Evolutionary conservation across 2,329 filamentous ascomycete genomes (phyloP).

Genomic region (Cordyceps fumosorosea): DNA sequence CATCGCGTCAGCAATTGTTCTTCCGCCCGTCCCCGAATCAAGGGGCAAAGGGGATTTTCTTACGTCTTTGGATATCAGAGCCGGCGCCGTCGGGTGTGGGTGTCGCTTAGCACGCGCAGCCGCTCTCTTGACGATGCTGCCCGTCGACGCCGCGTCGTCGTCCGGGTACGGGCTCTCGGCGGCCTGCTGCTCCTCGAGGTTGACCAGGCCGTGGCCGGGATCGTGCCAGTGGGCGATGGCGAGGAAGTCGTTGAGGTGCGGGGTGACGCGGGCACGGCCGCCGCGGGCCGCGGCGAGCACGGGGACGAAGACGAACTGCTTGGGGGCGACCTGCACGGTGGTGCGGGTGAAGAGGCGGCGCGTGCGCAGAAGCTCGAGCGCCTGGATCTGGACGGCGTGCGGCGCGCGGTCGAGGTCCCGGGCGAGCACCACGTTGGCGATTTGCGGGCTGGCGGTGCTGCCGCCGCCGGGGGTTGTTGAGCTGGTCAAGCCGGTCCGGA

Average conservation of each 20-base stretch:
- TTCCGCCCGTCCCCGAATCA: neutral
- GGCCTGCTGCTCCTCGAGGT: conserved; percentile 55
- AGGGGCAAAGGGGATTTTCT: neutral
- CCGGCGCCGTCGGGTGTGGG: conserved; percentile 18
- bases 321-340: conserved; percentile 66
- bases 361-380: conserved; percentile 68
- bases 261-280: conserved; percentile 43
- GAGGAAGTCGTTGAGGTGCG: conserved; percentile 71
- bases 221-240: conserved; percentile 85
- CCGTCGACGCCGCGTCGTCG: conserved; percentile 30
- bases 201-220: conserved; percentile 62
- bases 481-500: conserved; percentile 8
- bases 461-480: conserved; percentile 5
- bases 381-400: conserved; percentile 77
- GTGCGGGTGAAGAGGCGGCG: conserved; percentile 71
- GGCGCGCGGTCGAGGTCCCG: conserved; percentile 69
- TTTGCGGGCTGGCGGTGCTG: conserved; percentile 29
- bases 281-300: conserved; percentile 49
- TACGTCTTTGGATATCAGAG: conserved; percentile 40
- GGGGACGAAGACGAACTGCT: conserved; percentile 73
- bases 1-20: neutral
- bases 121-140: conserved; percentile 39
- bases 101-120: conserved; percentile 16
- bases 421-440: conserved; percentile 78
- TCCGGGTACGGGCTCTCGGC: conserved; percentile 20